Evolutionary conservation across 2,329 filamentous ascomycete species (phyloP).

Genomic region (Aspergillus latus): DNA sequence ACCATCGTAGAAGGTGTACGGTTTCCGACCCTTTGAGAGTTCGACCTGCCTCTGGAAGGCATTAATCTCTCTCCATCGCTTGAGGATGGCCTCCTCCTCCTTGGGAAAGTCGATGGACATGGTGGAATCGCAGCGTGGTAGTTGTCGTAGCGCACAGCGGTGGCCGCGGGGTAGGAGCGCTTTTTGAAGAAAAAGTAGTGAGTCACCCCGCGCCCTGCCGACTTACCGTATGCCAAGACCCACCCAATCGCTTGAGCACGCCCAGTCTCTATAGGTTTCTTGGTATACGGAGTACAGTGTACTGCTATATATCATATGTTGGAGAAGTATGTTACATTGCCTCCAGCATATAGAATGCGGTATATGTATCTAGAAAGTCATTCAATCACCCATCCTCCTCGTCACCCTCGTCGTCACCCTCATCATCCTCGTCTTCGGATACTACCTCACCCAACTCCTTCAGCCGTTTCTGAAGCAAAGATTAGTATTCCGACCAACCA

Average conservation of each 20-base stretch:
- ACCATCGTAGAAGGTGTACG: constrained; percentile 94
- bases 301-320: neutral
- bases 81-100: constrained; percentile 82
- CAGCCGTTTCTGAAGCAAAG: constrained; percentile 52
- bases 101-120: constrained; percentile 93
- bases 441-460: constrained; percentile 67
- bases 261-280: neutral
- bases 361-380: neutral
- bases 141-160: constrained; percentile 15
- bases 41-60: constrained; percentile 88
- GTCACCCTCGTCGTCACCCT: constrained; percentile 57
- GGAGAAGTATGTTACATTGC: constrained; percentile 3
- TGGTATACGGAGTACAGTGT: neutral
- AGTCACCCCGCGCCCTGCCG: constrained; percentile 19
- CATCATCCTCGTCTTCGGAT: constrained; percentile 73
- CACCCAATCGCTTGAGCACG: neutral
- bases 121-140: constrained; percentile 21
- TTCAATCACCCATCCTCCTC: constrained; percentile 49
- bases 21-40: constrained; percentile 76
- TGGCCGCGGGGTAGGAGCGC: constrained; percentile 26
- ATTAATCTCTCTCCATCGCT: constrained; percentile 86
- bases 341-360: neutral
- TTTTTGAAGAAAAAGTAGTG: constrained; percentile 21
- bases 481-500: constrained; percentile 1
- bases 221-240: constrained; percentile 11